Conservation (phyloP, 2,329 filamentous ascomycete species). For the Penicillium hesseltinei region DNA sequence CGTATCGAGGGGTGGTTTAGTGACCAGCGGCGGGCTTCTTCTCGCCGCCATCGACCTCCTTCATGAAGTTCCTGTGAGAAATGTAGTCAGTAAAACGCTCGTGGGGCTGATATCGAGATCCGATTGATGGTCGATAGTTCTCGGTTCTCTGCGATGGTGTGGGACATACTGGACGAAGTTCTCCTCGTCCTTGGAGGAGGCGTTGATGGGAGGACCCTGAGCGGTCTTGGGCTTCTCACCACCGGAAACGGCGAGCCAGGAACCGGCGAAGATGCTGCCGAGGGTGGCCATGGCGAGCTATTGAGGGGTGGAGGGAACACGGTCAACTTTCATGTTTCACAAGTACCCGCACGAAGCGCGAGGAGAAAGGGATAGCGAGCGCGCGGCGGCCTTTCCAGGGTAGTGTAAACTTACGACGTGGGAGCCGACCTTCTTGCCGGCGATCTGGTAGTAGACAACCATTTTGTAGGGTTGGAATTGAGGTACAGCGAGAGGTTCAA, state of each 20-base stretch:
- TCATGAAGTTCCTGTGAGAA: constrained; percentile 50
- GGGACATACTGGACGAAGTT: constrained; percentile 63
- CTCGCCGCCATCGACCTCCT: constrained; percentile 49
- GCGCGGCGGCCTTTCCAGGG: constrained; percentile 1
- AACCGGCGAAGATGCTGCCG: constrained; percentile 49
- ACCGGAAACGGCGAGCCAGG: constrained; percentile 47
- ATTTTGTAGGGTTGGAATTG: constrained; percentile 40
- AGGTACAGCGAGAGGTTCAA: constrained; percentile 22
- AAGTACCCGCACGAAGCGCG: constrained; percentile 11
- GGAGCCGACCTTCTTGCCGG: constrained; percentile 53
- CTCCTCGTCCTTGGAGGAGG: constrained; percentile 66
- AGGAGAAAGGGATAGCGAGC: constrained; percentile 24
- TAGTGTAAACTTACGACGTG: constrained; percentile 47
- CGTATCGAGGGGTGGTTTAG: constrained; percentile 24
- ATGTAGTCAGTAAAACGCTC: background rate
- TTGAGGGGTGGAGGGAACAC: constrained; percentile 2
- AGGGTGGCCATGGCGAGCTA: constrained; percentile 63
- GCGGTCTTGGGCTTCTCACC: constrained; percentile 35
- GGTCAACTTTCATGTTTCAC: constrained; percentile 21
- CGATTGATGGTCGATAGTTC: background rate
- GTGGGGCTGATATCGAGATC: background rate
- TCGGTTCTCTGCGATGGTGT: background rate
- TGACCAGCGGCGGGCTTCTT: constrained; percentile 41
- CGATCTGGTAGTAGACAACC: constrained; percentile 53
- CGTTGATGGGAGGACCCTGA: constrained; percentile 59